These are phyloP conservation scores for Antarctomyces pellizariae DNA, from an alignment of 495 filamentous ascomycete species.

Conservation along the genomic window DNA sequence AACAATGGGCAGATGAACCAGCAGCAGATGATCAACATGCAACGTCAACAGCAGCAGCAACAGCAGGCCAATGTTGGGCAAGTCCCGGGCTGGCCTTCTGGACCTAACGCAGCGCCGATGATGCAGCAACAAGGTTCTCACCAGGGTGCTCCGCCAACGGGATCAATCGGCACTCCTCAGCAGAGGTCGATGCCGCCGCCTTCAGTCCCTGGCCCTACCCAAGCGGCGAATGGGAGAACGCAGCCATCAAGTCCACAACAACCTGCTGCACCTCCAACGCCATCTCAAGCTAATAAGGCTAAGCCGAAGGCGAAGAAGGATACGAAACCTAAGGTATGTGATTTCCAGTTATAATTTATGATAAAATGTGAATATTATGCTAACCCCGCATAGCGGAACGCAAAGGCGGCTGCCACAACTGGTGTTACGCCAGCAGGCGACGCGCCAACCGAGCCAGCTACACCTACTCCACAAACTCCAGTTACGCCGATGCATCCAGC, in stretches of 20 bases:
- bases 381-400: slow-evolving; percentile 25
- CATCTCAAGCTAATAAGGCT: slow-evolving; percentile 51
- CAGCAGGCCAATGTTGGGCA: no score
- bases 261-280: slow-evolving; percentile 65
- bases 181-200: slow-evolving; percentile 75
- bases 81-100: no score
- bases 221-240: slow-evolving; percentile 32
- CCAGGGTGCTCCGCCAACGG: no score
- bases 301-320: slow-evolving; percentile 64
- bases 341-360: slow-evolving; percentile 11
- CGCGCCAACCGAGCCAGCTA: slow-evolving; percentile 40
- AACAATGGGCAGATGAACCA: slow-evolving; percentile 42
- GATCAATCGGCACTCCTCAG: slow-evolving; percentile 54
- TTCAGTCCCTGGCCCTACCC: slow-evolving; percentile 44
- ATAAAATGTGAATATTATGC: slow-evolving; percentile 15
- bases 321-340: slow-evolving; percentile 50
- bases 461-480: slow-evolving; percentile 62
- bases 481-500: slow-evolving; percentile 57
- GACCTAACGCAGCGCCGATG: no score
- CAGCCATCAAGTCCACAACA: slow-evolving; percentile 64
- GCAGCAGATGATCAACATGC: slow-evolving; percentile 21
- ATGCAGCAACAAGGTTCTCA: slow-evolving; percentile 18
- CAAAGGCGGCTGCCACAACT: slow-evolving; percentile 48
- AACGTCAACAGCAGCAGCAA: slow-evolving; percentile 17
- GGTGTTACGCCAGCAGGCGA: slow-evolving; percentile 61